Evolutionary conservation across 2,329 filamentous ascomycete genomes (phyloP).

Genomic region (Aureobasidium sp.): DNA sequence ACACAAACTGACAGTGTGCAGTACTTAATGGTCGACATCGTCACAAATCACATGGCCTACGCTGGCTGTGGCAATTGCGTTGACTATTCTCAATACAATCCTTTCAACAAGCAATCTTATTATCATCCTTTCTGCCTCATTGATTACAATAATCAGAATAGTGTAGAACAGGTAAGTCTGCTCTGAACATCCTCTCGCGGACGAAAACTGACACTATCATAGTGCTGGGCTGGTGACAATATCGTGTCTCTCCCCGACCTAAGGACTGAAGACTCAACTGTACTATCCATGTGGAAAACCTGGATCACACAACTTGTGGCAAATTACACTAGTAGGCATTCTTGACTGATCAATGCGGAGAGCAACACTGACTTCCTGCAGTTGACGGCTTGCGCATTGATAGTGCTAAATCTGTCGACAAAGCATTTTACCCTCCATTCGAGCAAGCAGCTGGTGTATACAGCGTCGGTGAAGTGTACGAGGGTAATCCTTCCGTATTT

Average conservation of each 20-base stretch:
- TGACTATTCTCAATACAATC: conserved; percentile 31
- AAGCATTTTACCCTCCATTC: conserved; percentile 34
- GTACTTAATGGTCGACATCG: conserved; percentile 35
- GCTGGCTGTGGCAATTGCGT: conserved; percentile 23
- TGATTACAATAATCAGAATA: conserved; percentile 44
- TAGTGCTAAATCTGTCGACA: conserved; percentile 39
- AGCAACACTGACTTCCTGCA: conserved; percentile 8
- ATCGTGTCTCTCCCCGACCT: conserved; percentile 54
- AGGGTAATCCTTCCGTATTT: conserved; percentile 30
- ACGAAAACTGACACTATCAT: too few species aligned
- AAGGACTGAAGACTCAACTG: conserved; percentile 44
- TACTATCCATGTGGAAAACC: conserved; percentile 45
- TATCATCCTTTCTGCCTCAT: conserved; percentile 51
- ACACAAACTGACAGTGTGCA: conserved; percentile 20
- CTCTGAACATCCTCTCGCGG: too few species aligned
- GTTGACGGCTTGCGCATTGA: conserved; percentile 48
- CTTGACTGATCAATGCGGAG: too few species aligned
- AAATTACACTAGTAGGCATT: conserved; percentile 48
- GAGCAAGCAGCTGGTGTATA: conserved; percentile 29
- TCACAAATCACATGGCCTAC: conserved; percentile 34
- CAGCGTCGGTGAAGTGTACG: conserved; percentile 39
- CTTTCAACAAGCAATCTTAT: conserved; percentile 35
- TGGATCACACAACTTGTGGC: conserved; percentile 55
- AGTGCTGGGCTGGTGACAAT: conserved; percentile 36
- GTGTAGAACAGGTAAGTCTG: conserved; percentile 24